Base-by-base conservation (phyloP, 768 basidiomycete genomes). In the Roridomyces roridus region DNA sequence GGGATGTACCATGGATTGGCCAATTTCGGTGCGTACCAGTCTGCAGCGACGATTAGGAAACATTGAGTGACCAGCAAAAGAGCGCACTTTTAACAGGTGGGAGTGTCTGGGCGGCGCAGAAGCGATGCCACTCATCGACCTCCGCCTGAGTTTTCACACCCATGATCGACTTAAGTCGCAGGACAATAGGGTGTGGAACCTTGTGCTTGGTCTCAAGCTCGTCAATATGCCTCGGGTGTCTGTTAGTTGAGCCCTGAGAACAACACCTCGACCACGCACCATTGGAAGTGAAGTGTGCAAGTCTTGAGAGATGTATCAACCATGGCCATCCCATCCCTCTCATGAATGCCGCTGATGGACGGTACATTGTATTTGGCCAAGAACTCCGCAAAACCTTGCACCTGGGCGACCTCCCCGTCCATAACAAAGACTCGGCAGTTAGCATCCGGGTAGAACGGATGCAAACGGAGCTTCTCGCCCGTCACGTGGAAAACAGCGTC, bases 1-100 rank as follows among this genome's bases (percentile, higher is more conserved):
- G 60, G 57, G 0, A 67, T 53, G 11, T 53, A 51, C 58, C 59
- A 67, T 12, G 59, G 61, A 23, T 67, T 57, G 3, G 44, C 51
- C 1, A 58, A 2, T 31, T 68, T 66, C 6, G 64, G 57, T 1
- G 43, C n/a, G 25, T 64, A 59, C 64, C 67, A 65, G 35, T 65
- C 63, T 65, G n/a, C 5, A n/a, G 28, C 46, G 5, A 20, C n/a
- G 25, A 28, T 55, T 2, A 21, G 6, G 11, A 31, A n/a, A 29
- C 1, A 4, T 35, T 37, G 9, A 45, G 18, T 41, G 5, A 5
- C 21, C 23, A 1, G 15, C 3, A 26, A n/a, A n/a, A n/a, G n/a
- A n/a, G n/a, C 54, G 40, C 21, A 55, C 46, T 48, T 17, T 55
- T 17, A 12, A 55, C 17, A 0, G 15, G 18, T 5, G 34, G 17